A percentile compares a stretch with the other conserved stretches of the same genome.
Evolutionary conservation across 2,329 filamentous ascomycete genomes (phyloP).

Genomic region (Ceratocystiopsis brevicomis): DNA sequence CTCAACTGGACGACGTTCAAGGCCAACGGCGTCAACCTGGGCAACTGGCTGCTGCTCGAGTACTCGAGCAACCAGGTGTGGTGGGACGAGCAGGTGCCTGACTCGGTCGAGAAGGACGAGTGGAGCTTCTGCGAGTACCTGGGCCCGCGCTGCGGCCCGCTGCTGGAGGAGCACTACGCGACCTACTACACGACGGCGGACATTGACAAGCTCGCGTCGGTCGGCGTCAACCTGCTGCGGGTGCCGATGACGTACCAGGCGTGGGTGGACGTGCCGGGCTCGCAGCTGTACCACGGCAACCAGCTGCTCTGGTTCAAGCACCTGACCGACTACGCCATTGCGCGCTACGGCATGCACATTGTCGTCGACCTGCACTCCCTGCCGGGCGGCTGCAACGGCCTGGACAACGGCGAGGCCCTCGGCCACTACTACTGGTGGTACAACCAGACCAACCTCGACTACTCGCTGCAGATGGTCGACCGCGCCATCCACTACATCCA

Average conservation of each 20-base stretch:
- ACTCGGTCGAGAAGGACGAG: constrained; percentile 1
- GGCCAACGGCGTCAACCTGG: constrained; percentile 4
- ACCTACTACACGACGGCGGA: constrained; percentile 2
- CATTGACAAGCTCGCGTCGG: constrained; percentile 3
- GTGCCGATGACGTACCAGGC: constrained; percentile 4
- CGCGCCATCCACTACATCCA: constrained; percentile 1
- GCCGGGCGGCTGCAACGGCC: constrained; percentile 3
- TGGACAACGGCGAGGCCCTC: constrained; percentile 1
- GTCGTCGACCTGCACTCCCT: constrained; percentile 4
- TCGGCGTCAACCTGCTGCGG: constrained; percentile 4
- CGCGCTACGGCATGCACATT: constrained; percentile 2
- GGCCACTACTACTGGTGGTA: constrained; percentile 4
- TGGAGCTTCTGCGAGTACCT: constrained; percentile 4
- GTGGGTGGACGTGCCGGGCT: constrained; percentile 1
- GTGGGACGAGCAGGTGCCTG: constrained; percentile 1
- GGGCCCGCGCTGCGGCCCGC: constrained; percentile 1
- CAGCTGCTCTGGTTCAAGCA: constrained; percentile 1
- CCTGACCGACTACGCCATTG: constrained; percentile 2
- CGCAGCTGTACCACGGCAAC: constrained; percentile 1
- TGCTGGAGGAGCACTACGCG: constrained; percentile 3
- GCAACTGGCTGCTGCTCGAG: constrained; percentile 3
- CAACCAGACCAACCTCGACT: constrained; percentile 5
- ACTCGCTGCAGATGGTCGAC: constrained; percentile 2
- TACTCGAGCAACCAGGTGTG: constrained; percentile 3
- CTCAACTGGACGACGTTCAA: constrained; percentile 3